Percentiles rank a stretch among this genome's conserved stretches.
Evolutionary conservation across 108 stramenopile species (phyloP).

Genomic region (Nannochloropsis gaditana): DNA sequence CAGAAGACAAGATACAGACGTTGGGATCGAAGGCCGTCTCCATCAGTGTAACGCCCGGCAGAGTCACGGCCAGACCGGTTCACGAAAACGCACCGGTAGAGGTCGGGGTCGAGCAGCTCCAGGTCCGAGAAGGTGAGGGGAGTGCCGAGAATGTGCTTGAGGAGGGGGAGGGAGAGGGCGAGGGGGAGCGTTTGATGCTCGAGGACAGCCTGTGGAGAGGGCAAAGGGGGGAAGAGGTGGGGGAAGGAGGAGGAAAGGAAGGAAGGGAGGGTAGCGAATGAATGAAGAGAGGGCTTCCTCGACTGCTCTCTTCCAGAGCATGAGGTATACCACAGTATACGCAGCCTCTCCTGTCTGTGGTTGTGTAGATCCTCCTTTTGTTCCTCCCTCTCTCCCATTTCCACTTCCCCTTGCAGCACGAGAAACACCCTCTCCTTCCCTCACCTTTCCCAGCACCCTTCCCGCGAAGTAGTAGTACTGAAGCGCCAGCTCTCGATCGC

Average conservation of each 20-base stretch:
- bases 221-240: not conserved
- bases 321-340: too few relatives aligned
- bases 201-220: conserved; percentile 23
- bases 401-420: not conserved
- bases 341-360: too few relatives aligned
- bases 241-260: not conserved
- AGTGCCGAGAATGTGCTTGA: conserved; percentile 25
- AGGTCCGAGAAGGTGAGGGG: conserved; percentile 31
- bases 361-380: too few relatives aligned
- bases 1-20: too few relatives aligned
- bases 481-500: not conserved
- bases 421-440: not conserved
- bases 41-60: too few relatives aligned
- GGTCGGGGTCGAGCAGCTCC: conserved; percentile 30
- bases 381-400: too few relatives aligned
- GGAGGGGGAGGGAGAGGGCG: conserved; percentile 28
- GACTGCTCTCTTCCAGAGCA: too few relatives aligned
- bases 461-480: conserved; percentile 25
- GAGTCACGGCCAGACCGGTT: too few relatives aligned
- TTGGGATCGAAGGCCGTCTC: too few relatives aligned
- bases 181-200: conserved; percentile 21
- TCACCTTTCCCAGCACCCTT: not conserved
- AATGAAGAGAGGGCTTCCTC: not conserved
- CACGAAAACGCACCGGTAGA: not conserved
- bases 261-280: not conserved